Percentiles rank a stretch among this genome's conserved stretches.
phyloP scores from a whole-genome alignment of 1,284 basidiomycete genomes.

The Tetrapyrgos nigripes region DNA sequence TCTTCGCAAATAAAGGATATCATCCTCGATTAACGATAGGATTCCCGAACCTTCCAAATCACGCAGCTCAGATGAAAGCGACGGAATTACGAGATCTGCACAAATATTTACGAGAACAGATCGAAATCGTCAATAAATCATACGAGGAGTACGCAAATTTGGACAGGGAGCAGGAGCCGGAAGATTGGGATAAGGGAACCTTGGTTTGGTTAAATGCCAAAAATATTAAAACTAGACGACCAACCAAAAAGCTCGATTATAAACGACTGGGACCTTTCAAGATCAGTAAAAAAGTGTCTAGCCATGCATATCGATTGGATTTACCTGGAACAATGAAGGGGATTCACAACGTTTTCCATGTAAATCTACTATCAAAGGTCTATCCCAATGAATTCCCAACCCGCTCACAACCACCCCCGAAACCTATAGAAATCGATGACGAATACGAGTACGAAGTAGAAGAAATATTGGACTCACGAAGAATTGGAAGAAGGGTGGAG shows the following conservation, averaged over 20 bases:
- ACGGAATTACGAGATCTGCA: neutral
- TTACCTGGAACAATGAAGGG: neutral
- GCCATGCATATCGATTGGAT: neutral
- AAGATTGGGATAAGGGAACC: neutral
- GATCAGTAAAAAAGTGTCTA: neutral
- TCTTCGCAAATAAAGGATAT: neutral
- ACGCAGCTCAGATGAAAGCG: neutral
- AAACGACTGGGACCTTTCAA: neutral
- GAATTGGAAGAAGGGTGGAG: conserved; percentile 11
- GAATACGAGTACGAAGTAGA: conserved; percentile 23
- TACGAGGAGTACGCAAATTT: neutral
- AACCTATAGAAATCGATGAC: neutral
- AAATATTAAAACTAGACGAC: neutral
- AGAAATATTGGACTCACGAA: conserved; percentile 21
- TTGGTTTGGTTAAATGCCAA: conserved; percentile 5
- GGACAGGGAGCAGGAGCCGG: neutral
- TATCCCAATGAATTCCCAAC: conserved; percentile 9
- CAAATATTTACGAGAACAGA: neutral
- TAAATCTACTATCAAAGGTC: conserved; percentile 18
- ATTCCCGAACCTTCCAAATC: neutral
- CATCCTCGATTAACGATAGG: neutral
- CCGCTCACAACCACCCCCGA: neutral
- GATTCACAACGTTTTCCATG: conserved; percentile 21
- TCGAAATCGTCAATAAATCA: neutral
- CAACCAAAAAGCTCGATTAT: conserved; percentile 4